Base-by-base conservation (phyloP, 176 grass and related monocot species). In the sorghum (Sorghum bicolor) region DNA sequence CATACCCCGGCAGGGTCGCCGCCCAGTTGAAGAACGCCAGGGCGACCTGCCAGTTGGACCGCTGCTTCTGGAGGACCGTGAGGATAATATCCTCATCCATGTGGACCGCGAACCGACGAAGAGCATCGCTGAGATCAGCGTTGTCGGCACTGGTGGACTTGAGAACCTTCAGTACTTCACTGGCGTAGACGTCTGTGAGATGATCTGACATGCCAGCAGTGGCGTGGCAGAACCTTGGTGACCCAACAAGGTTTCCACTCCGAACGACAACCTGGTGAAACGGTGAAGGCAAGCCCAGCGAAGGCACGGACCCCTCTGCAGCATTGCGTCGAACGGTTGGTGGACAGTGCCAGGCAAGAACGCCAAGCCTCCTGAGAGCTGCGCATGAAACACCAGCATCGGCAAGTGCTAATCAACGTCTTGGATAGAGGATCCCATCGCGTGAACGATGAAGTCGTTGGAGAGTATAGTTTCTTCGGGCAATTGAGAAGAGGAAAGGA, bases 1-100 rank as follows among this genome's bases (percentile, higher is more conserved):
- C 15, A 14, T 94, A 90, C 5, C 13, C 44, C 0, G 82, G 85
- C 22, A 88, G 79, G 2, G 5, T 16, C 2, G 82, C 36, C 3
- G 64, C 85, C 93, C 93, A 94, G 29, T 83, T 83, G 76, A 94
- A 94, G 85, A 92, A 92, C 2, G 38, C 61, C 28, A 94, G 37
- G 0, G 79, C 87, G 0, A 80, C 68, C 79, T 94, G 88, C 85
- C 90, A 94, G 76, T 94, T 87, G 10, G 89, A 94, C 44, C 85
- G 61, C 60, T 90, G 78, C 85, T 84, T 94, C 69, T 63, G 85
- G 37, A 94, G 87, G 0, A 92, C 85, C 72, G 53, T 76, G 52
- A 94, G 40, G 11, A 94, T 57, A 24, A 92, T 33, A 10, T 92
- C 89, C 41, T 94, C 87, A 4, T 81, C 73, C 28, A 94, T 87